Evolutionary conservation across 2,329 filamentous ascomycete genomes (phyloP), one percentile per base, ranked within the genome.

Genomic region (Colletotrichum scovillei): DNA sequence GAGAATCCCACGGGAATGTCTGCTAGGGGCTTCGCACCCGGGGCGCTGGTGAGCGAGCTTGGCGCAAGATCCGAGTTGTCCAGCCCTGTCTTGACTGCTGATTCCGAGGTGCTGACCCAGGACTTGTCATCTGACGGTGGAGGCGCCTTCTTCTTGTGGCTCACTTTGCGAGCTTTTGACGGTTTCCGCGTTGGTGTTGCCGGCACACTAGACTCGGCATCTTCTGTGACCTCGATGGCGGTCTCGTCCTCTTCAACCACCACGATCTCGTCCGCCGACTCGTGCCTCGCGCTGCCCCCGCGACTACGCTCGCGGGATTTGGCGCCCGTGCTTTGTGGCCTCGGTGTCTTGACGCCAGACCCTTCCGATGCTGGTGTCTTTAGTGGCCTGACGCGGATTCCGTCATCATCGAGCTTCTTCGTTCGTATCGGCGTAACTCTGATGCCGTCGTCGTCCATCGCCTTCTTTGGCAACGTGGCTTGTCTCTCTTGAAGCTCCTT

Each of bases 1-100:
- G 91, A 92, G 75, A 89, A 89, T 6, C 91, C 91, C 78, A 92
- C 88, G 0, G 90, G 90, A 62, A 92, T 89, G 49, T 92, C 90
- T 19, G 89, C 89, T 42, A 92, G 78, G 2, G 88, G 88, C 75
- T 90, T 90, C 42, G 84, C 85, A 4, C 80, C 74, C 5, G 68
- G 66, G 9, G 76, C 71, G 30, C 69, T 72, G n/a, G 75, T 73
- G n/a, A 76, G 79, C 8, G 82, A 77, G 52, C 81, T 87, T 2
- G 85, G 85, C 8, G 82, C 83, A n/a, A 80, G 78, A 7, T 83
- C 80, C 2, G 84, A 86, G 1, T 52, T 73, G 12, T 73, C 68
- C 22, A 66, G 73, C 57, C 69, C 68, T 24, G 76, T 64, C 38
- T 58, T 71, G 53, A 70, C 58, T 19, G 74, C 72, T 22, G 76